phyloP scores from a whole-genome alignment of 2,329 filamentous ascomycete genomes.

The Orbilia ellipsospora region DNA sequence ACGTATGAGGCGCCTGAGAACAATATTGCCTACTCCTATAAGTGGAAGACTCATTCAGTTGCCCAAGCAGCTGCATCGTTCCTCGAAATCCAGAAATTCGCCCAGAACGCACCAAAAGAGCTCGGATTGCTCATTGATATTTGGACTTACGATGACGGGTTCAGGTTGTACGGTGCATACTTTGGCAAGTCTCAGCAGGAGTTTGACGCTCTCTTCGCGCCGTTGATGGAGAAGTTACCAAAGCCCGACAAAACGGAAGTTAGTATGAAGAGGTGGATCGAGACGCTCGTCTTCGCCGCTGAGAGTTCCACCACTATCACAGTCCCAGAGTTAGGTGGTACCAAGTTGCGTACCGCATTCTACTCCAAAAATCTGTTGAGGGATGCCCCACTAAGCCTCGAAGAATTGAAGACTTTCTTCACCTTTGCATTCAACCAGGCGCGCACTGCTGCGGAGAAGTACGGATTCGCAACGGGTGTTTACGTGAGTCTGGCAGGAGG shows the following conservation, averaged over 20 bases:
- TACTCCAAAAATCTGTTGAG: constrained; percentile 11
- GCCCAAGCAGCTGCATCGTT: constrained; percentile 5
- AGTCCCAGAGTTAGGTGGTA: constrained; percentile 14
- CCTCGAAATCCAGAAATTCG: constrained; percentile 58
- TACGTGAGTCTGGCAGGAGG: too few species aligned
- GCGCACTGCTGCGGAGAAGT: not conserved
- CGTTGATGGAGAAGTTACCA: constrained; percentile 22
- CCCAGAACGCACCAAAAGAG: constrained; percentile 54
- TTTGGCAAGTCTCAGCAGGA: constrained; percentile 12
- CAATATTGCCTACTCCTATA: constrained; percentile 60
- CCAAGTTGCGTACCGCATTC: not conserved
- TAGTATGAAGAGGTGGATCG: constrained; percentile 24
- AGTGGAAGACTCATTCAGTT: constrained; percentile 59
- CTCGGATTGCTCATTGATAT: constrained; percentile 51
- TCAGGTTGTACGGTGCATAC: constrained; percentile 22
- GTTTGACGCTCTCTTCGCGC: constrained; percentile 16
- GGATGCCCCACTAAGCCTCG: not conserved
- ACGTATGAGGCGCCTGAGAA: constrained; percentile 62
- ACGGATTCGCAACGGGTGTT: too few species aligned
- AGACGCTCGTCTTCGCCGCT: constrained; percentile 19
- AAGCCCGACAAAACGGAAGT: constrained; percentile 15
- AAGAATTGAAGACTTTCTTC: constrained; percentile 9
- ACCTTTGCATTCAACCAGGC: not conserved
- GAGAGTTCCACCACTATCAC: constrained; percentile 6
- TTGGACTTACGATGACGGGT: not conserved